Percentiles rank a stretch among this genome's conserved stretches.
Conservation (phyloP, 768 basidiomycete genomes). For the Suillus tomentosus region DNA sequence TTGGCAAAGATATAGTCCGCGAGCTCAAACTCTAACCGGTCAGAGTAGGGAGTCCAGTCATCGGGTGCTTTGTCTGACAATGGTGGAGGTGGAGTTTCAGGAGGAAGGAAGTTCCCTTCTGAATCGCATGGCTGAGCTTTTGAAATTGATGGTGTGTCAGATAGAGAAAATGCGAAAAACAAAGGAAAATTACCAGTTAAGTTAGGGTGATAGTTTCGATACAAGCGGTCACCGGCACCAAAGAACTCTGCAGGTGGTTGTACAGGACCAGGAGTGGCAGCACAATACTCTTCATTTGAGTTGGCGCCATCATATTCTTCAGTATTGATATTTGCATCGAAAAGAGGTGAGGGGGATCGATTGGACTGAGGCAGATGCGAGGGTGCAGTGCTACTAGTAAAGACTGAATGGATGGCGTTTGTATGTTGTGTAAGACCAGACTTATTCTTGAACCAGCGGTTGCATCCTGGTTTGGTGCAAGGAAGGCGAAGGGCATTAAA, state of each 20-base stretch:
- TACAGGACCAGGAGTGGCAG: too few relatives aligned
- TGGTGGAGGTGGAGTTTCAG: constrained; percentile 9
- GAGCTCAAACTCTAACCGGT: too few relatives aligned
- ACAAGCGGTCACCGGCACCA: neutral
- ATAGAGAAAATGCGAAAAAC: neutral
- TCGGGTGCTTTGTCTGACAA: neutral
- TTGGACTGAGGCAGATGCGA: neutral
- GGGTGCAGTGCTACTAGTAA: neutral
- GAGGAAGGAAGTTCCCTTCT: constrained; percentile 12
- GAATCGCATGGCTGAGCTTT: constrained; percentile 10
- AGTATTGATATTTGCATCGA: too few relatives aligned
- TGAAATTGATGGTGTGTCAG: neutral
- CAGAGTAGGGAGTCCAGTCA: too few relatives aligned
- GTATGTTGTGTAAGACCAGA: constrained; percentile 3
- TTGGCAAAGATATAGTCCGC: too few relatives aligned
- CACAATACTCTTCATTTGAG: too few relatives aligned
- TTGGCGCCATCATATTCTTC: too few relatives aligned
- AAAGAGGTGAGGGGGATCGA: neutral
- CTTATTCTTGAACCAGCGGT: constrained; percentile 5
- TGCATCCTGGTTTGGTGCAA: constrained; percentile 4
- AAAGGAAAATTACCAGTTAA: constrained; percentile 2
- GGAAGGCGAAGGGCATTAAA: neutral
- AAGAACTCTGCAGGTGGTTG: neutral
- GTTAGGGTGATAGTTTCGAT: constrained; percentile 15
- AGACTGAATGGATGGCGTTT: neutral